Evolutionary conservation across 176 grass and related monocot genomes (phyloP).

Genomic region (Chloris gayana): DNA sequence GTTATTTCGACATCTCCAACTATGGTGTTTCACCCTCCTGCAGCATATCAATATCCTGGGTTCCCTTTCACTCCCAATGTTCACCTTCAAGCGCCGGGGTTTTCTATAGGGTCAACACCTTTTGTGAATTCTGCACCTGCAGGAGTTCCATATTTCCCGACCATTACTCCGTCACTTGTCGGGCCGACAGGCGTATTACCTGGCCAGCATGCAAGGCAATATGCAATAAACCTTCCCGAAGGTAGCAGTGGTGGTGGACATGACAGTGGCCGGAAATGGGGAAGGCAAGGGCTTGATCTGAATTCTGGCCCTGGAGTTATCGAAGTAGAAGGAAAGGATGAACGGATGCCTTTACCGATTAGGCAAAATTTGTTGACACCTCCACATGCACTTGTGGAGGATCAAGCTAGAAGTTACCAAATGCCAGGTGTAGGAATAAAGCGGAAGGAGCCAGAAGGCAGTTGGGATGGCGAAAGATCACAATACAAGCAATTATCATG

Average conservation of each 20-base stretch:
- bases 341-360: conserved; percentile 47
- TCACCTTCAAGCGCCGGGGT: conserved; percentile 51
- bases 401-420: conserved; percentile 74
- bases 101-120: conserved; percentile 63
- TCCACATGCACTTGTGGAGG: conserved; percentile 64
- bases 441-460: conserved; percentile 88
- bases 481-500: conserved; percentile 78
- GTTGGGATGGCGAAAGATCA: conserved; percentile 83
- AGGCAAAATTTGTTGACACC: conserved; percentile 69
- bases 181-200: conserved; percentile 57
- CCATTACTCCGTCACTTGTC: conserved; percentile 49
- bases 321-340: conserved; percentile 76
- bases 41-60: conserved; percentile 64
- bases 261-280: conserved; percentile 64
- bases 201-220: conserved; percentile 67
- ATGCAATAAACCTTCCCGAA: conserved; percentile 76
- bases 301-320: conserved; percentile 75
- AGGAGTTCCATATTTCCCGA: conserved; percentile 54
- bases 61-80: conserved; percentile 64
- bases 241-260: conserved; percentile 58
- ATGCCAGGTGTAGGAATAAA: conserved; percentile 69
- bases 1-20: conserved; percentile 74
- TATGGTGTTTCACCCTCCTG: conserved; percentile 65
- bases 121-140: conserved; percentile 59
- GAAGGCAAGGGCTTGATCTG: conserved; percentile 85